phyloP scores from a whole-genome alignment of 331 rosid species.

The Pyrus hybrid region DNA sequence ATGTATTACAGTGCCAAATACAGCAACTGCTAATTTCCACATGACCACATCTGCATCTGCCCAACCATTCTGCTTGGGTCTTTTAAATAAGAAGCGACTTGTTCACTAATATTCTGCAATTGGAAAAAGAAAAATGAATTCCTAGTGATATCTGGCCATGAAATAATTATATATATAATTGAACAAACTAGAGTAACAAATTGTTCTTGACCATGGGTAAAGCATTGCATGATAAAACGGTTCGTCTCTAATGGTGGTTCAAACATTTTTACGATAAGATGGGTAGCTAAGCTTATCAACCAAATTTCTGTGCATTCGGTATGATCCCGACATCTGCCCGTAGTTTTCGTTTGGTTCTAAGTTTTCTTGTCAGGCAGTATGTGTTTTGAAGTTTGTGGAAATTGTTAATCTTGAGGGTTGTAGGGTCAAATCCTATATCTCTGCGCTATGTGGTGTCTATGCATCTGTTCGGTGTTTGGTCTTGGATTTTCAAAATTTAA shows the following conservation, averaged over 20 bases:
- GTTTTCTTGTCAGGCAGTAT: not conserved
- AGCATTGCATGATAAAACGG: not conserved
- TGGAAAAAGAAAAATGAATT: not conserved
- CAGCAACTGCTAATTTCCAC: conserved; percentile 37
- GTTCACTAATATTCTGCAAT: conserved; percentile 60
- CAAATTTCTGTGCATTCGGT: not conserved
- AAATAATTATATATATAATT: not conserved
- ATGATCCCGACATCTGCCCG: too few species aligned
- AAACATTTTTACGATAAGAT: not conserved
- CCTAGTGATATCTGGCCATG: not conserved
- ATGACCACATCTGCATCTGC: conserved; percentile 76
- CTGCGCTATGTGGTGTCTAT: not conserved
- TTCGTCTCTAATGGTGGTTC: not conserved
- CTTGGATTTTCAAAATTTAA: not conserved
- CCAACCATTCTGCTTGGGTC: conserved; percentile 81
- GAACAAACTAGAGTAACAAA: not conserved
- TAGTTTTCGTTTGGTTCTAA: not conserved
- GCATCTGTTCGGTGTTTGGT: not conserved
- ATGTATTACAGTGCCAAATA: conserved; percentile 60
- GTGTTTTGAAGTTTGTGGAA: not conserved
- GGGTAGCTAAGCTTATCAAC: not conserved
- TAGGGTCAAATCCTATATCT: not conserved
- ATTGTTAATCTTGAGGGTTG: not conserved
- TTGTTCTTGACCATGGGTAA: not conserved
- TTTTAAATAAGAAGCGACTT: conserved; percentile 79